Conservation (phyloP, 2,329 filamentous ascomycete species). For the Emmonsiellopsis sp. region DNA sequence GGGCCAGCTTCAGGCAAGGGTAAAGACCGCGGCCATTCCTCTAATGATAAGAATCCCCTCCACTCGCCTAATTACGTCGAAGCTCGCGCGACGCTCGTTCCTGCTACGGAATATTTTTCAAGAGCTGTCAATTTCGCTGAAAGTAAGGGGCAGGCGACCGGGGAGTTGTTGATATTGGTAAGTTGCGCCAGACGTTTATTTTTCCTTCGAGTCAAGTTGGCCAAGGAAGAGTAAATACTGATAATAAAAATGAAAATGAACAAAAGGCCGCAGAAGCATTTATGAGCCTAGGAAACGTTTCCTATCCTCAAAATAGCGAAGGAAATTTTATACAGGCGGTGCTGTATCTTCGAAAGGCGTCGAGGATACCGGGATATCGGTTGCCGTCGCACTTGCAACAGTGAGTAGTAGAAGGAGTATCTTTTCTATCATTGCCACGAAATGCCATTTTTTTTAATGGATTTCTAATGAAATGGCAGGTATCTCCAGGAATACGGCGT, state of each 20-base stretch:
- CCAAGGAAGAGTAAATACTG: no score
- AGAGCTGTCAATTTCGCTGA: conserved; percentile 38
- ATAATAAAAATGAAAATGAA: no score
- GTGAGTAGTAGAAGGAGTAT: conserved; percentile 28
- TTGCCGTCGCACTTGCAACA: conserved; percentile 39
- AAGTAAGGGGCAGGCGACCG: conserved; percentile 28
- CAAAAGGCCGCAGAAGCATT: conserved; percentile 36
- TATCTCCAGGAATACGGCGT: background rate
- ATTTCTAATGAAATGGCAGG: background rate
- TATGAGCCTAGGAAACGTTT: conserved; percentile 46
- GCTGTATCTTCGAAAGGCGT: conserved; percentile 36
- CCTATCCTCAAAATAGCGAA: conserved; percentile 35
- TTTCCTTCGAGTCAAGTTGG: no score
- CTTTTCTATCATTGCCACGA: conserved; percentile 10
- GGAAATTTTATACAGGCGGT: conserved; percentile 40
- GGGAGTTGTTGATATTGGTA: conserved; percentile 38
- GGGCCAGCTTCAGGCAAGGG: conserved; percentile 25
- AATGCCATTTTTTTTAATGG: background rate
- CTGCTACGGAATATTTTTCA: conserved; percentile 44
- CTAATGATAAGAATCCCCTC: conserved; percentile 27
- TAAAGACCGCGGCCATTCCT: conserved; percentile 1
- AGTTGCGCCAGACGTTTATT: background rate
- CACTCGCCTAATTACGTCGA: conserved; percentile 41
- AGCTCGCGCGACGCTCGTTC: conserved; percentile 42
- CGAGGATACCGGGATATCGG: conserved; percentile 32